Conservation (phyloP, 139 green algal genomes). For the Desmodesmus armatus region DNA sequence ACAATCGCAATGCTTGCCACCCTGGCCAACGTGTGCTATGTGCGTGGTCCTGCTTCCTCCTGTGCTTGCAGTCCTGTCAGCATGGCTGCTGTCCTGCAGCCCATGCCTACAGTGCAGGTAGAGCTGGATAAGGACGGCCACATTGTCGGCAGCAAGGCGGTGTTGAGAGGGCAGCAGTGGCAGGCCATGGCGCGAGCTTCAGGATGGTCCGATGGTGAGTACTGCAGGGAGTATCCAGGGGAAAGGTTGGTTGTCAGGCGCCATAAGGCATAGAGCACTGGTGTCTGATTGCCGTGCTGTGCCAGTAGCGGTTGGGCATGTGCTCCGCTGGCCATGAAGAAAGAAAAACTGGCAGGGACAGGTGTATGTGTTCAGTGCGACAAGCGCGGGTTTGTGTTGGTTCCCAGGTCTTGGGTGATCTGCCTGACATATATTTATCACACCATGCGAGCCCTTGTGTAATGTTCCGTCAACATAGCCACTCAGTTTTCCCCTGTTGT, state of each 20-base stretch:
- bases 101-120: constrained; percentile 1
- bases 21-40: neutral
- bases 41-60: neutral
- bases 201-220: constrained; percentile 20
- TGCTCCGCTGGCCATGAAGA: neutral
- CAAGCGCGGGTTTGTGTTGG: too few relatives aligned
- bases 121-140: constrained; percentile 11
- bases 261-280: neutral
- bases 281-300: neutral
- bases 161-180: constrained; percentile 11
- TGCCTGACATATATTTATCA: neutral
- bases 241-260: neutral
- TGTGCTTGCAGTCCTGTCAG: neutral
- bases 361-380: too few relatives aligned
- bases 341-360: neutral
- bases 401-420: neutral
- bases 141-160: neutral
- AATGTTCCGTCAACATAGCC: neutral
- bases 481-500: neutral
- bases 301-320: neutral
- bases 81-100: neutral
- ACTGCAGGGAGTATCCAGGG: neutral
- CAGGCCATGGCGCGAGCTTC: constrained; percentile 21
- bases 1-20: neutral
- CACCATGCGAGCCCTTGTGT: too few relatives aligned